Evolutionary conservation across 2,329 filamentous ascomycete genomes (phyloP).

Genomic region (Cytospora leucostoma): DNA sequence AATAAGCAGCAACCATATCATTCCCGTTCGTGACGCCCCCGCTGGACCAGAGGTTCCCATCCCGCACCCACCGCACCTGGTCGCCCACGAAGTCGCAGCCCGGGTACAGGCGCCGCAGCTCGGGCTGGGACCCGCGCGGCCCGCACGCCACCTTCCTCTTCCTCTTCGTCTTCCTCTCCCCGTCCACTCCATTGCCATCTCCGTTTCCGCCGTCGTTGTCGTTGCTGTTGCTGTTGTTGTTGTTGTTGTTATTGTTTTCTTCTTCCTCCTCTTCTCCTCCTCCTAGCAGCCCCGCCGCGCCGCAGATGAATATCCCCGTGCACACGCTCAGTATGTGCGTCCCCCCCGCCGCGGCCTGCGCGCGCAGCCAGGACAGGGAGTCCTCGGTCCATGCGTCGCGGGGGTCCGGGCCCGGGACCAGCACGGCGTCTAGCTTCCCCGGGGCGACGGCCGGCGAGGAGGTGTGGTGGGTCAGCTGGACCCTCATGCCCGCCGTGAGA

Average conservation of each 20-base stretch:
- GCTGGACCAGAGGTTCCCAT: constrained; percentile 57
- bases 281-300: constrained; percentile 49
- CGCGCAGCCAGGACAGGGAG: constrained; percentile 45
- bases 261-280: no score
- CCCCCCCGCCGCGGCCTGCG: constrained; percentile 40
- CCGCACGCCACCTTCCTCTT: constrained; percentile 45
- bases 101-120: constrained; percentile 42
- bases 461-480: constrained; percentile 48
- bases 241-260: no score
- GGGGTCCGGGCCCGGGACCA: constrained; percentile 54
- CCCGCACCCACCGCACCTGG: constrained; percentile 51
- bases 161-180: constrained; percentile 23
- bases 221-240: no score
- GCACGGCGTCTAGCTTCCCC: constrained; percentile 52
- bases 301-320: constrained; percentile 52
- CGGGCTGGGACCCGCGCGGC: constrained; percentile 46
- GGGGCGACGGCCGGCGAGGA: constrained; percentile 49
- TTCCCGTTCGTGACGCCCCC: constrained; percentile 60
- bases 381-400: constrained; percentile 35
- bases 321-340: constrained; percentile 56
- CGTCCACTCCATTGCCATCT: constrained; percentile 35
- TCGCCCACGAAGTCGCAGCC: constrained; percentile 44
- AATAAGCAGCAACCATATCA: constrained; percentile 56
- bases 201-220: no score
- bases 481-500: constrained; percentile 43